Conservation (phyloP, 352 stramenopile species). For the Pythium plurisporium region DNA sequence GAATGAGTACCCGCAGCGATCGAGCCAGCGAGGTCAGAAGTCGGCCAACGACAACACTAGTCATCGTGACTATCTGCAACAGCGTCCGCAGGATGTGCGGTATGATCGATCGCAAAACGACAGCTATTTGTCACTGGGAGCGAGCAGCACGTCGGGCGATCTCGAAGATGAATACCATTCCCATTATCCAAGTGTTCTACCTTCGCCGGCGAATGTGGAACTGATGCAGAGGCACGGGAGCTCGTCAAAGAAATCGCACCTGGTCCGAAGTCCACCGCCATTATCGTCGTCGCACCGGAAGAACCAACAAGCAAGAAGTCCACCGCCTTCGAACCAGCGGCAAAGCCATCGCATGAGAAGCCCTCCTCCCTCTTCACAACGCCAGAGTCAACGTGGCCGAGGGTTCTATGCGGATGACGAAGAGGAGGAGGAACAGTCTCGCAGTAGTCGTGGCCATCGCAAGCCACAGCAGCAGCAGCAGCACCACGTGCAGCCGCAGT, state of each 20-base stretch:
- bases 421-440: constrained; percentile 3
- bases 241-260: not conserved
- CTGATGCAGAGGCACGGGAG: not conserved
- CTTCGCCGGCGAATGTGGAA: not conserved
- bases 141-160: constrained; percentile 21
- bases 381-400: not conserved
- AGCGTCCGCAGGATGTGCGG: constrained; percentile 2
- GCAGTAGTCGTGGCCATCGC: constrained; percentile 7
- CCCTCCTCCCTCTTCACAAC: not conserved
- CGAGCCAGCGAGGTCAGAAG: not conserved
- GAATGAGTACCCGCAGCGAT: not conserved
- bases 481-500: not conserved
- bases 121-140: constrained; percentile 23
- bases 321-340: not conserved
- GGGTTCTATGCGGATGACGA: not conserved
- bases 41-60: not conserved
- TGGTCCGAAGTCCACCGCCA: not conserved
- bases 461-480: not conserved
- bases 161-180: constrained; percentile 23
- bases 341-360: not conserved
- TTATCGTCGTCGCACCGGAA: not conserved
- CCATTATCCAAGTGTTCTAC: constrained; percentile 15
- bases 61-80: not conserved
- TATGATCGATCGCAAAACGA: constrained; percentile 23
- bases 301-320: constrained; percentile 2